Conservation (phyloP, 129 eudicot genomes). For the Flaveria bidentis region DNA sequence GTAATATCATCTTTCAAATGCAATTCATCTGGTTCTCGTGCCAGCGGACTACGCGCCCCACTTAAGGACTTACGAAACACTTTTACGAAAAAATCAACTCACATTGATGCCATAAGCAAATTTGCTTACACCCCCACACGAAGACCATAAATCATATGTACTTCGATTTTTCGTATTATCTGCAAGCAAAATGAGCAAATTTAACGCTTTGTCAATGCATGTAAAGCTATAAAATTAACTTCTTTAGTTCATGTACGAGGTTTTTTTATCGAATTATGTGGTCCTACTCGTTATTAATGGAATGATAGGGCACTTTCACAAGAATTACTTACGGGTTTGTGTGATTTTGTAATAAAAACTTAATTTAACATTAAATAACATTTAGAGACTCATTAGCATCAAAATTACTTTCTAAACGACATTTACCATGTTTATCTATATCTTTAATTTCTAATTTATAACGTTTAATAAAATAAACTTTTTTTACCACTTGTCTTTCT, state of each 20-base stretch:
- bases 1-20: slow-evolving; percentile 74
- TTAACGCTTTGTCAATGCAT: neutral
- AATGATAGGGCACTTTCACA: too few species aligned
- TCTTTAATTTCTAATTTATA: neutral
- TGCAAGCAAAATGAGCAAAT: neutral
- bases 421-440: too few species aligned
- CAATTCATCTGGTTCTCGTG: slow-evolving; percentile 84
- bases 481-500: too few species aligned
- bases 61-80: slow-evolving; percentile 73
- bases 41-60: slow-evolving; percentile 96
- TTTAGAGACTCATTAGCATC: neutral
- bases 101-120: slow-evolving; percentile 27
- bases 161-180: neutral
- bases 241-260: neutral
- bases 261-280: neutral
- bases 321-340: too few species aligned
- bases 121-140: slow-evolving; percentile 31
- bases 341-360: neutral
- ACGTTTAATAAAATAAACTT: too few species aligned
- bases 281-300: neutral
- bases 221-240: slow-evolving; percentile 11
- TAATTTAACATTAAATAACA: too few species aligned
- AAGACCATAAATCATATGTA: slow-evolving; percentile 21
- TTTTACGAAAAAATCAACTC: slow-evolving; percentile 42
- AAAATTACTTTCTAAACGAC: neutral